Conservation (phyloP, 306 rosid genomes). For the Alnus rubra region DNA sequence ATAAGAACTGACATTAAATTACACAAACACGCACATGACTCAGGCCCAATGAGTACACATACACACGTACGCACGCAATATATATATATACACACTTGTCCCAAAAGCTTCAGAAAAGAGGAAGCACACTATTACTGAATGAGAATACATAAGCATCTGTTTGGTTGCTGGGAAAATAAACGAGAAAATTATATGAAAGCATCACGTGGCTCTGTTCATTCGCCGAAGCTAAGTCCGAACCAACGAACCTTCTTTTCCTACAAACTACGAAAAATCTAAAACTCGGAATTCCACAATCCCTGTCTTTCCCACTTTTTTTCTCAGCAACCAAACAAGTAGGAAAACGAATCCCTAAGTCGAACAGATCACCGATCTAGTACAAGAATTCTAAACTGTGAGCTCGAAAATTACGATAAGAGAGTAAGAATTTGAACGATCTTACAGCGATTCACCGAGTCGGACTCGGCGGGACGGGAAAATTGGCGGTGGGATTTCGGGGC, state of each 20-base stretch:
- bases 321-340: background rate
- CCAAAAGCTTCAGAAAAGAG: background rate
- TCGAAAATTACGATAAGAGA: background rate
- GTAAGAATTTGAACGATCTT: conserved; percentile 22
- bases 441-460: conserved; percentile 30
- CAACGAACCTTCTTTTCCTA: background rate
- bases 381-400: conserved; percentile 8
- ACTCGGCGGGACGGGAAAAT: conserved; percentile 23
- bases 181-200: background rate
- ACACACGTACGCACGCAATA: too few relatives aligned
- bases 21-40: background rate
- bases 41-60: background rate
- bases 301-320: background rate
- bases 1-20: background rate
- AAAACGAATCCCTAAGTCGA: conserved; percentile 17
- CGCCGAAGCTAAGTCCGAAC: background rate
- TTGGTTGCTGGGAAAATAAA: background rate
- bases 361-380: background rate
- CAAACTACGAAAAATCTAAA: background rate
- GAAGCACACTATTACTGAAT: background rate
- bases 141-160: background rate
- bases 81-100: background rate
- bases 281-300: background rate
- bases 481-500: conserved; percentile 25
- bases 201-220: background rate